Percentiles rank a stretch among this genome's conserved stretches.
phyloP scores from a whole-genome alignment of 495 filamentous ascomycete genomes.

The Venustampulla echinocandica region DNA sequence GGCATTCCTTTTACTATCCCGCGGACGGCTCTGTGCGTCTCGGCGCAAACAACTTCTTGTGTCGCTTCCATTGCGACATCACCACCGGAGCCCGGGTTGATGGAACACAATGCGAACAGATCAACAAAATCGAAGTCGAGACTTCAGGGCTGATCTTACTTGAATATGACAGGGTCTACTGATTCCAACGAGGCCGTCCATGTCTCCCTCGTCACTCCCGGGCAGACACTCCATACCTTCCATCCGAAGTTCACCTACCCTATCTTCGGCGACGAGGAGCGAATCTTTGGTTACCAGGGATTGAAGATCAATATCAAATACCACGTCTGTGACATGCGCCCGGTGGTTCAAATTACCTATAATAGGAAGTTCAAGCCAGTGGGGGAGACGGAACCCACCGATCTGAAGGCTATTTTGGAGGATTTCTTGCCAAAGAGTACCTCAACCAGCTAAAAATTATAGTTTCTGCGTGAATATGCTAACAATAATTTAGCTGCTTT shows the following conservation, averaged over 20 bases:
- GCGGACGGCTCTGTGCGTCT: no score
- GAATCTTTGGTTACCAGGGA: conserved; percentile 81
- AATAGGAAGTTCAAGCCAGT: conserved; percentile 64
- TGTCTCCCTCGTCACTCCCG: conserved; percentile 58
- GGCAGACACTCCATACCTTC: conserved; percentile 56
- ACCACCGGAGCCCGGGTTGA: no score
- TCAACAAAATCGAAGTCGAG: no score
- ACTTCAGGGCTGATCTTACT: no score
- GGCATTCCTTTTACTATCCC: background rate
- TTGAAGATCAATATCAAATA: conserved; percentile 70
- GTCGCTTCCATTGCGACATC: background rate
- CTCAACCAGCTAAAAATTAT: no score
- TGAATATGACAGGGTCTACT: conserved; percentile 76
- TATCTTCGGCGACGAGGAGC: conserved; percentile 85
- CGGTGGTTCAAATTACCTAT: conserved; percentile 62
- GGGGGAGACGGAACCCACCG: conserved; percentile 58
- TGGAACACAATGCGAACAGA: no score
- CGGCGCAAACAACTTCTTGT: background rate
- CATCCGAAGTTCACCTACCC: conserved; percentile 81
- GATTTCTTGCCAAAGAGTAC: conserved; percentile 61
- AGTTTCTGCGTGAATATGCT: conserved; percentile 10
- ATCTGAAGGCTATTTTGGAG: conserved; percentile 56
- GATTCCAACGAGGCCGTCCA: conserved; percentile 66
- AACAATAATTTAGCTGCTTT: conserved; percentile 47
- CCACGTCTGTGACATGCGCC: conserved; percentile 71